Base-by-base conservation (phyloP, 345 rosid species). In the Microthlaspi erraticum region DNA sequence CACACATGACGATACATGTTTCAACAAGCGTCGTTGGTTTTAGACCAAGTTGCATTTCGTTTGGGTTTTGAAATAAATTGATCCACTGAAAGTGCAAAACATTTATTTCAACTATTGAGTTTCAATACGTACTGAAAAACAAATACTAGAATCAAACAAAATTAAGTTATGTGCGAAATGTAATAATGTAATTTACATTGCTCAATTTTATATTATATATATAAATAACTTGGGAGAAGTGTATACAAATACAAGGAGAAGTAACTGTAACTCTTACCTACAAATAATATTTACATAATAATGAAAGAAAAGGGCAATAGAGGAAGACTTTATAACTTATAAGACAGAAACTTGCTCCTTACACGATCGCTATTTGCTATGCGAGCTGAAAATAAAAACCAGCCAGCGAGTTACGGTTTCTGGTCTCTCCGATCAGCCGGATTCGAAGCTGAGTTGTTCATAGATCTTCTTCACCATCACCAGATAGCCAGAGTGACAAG, bases 261-360 rank as follows among this genome's bases (percentile, higher is more conserved):
- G 31, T 50, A 54, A 63, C 38, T 63, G 23, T 64, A 63, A 63
- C 58, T 16, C 70, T 14, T 64, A 72, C 50, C 76, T 72, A 72
- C 59, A 64, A 54, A 64, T 13, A 37, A 64, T 64, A 72, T 72
- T 72, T 18, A 72, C 76, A 72, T 63, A 44, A 64, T 36, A 64
- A 55, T 55, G 23, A 63, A 54, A 63, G 18, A 38, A 36, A 49
- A 11, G 7, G n/a, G 11, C 63, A 52, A 18, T n/a, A 62, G 20
- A 64, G 18, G 37, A 52, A 53, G 45, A 60, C 62, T 43, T 54
- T 5, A 54, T 23, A 72, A 12, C 34, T 54, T 5, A 54, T 23
- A 72, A 12, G 64, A 17, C 23, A 26, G 1, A 64, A 64, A 46
- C 65, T 72, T 44, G 57, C 41, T 72, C 71, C 64, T 56, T 46